Evolutionary conservation across 2,329 filamentous ascomycete genomes (phyloP), one percentile per base, ranked within the genome.

Genomic region (Sporothrix pallida): DNA sequence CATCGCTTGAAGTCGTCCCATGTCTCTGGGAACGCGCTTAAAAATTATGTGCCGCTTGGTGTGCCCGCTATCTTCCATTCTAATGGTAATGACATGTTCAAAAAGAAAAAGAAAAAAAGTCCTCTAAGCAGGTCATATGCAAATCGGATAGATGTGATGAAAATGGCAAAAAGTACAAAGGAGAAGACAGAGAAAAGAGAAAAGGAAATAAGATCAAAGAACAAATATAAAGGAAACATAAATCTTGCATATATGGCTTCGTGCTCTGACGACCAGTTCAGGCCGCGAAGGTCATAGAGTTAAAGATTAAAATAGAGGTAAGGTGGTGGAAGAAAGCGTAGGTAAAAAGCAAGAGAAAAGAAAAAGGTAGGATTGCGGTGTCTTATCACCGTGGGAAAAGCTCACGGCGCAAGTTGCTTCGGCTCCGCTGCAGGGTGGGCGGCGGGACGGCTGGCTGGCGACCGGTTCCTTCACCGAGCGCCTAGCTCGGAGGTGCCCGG

Each of bases 401-500:
- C 52, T 75, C 72, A 7, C 73, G 70, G 10, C 73, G 65, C n/a
- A 76, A 71, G 12, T 74, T 74, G 63, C 68, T 42, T 58, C 71
- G 68, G 17, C 58, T 63, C 42, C 70, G 50, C 17, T 54, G 44
- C 6, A 67, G 23, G 0, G 52, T 56, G 4, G 44, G 73, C 42
- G 3, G 42, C 9, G 70, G 75, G 3, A 48, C 9, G 9, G 60
- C 15, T 13, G 68, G 70, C 42, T 20, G n/a, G 50, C 48, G 56
- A 12, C 44, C 44, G 13, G 44, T 7, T n/a, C n/a, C 48, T 17
- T 20, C 26, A 42, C 73, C 74, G 67, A 46, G 75, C 67, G 20
- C 71, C 76, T 77, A 77, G 69, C 70, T 72, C 65, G 63, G 72
- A 3, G 76, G 74, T 12, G 23, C 23, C 26, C 74, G 69, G 10